A percentile compares a stretch with the other conserved stretches of the same genome.
These are phyloP conservation scores for Elsinoe perseae DNA, from an alignment of 2,329 filamentous ascomycete species.

Conservation along the genomic window DNA sequence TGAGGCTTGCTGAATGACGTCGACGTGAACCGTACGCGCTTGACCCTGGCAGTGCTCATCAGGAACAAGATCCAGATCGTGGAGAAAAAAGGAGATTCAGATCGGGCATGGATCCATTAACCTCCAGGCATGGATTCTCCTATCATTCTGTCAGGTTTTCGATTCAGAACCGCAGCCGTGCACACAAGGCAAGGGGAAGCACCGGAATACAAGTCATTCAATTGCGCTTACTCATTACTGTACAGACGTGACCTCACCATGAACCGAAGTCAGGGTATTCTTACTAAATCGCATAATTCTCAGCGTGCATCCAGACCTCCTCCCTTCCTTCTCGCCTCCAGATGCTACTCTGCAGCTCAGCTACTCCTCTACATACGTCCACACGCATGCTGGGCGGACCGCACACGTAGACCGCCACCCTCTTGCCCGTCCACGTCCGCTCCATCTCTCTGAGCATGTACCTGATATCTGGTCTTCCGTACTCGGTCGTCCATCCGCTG, in stretches of 20 bases:
- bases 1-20: neutral
- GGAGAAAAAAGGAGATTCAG: neutral
- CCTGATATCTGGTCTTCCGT: constrained; percentile 79
- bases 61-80: constrained; percentile 3
- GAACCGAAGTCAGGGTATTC: neutral
- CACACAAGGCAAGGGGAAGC: too few relatives aligned
- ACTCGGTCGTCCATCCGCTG: constrained; percentile 85
- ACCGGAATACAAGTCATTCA: neutral
- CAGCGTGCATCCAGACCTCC: constrained; percentile 88
- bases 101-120: neutral
- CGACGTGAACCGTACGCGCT: neutral
- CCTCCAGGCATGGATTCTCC: too few relatives aligned
- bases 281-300: constrained; percentile 78
- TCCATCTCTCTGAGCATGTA: constrained; percentile 81
- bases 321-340: constrained; percentile 66
- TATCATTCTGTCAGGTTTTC: too few relatives aligned
- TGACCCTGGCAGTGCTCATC: neutral
- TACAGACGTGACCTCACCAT: neutral
- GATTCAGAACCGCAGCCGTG: too few relatives aligned
- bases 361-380: constrained; percentile 79
- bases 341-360: constrained; percentile 71
- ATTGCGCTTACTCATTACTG: neutral
- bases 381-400: constrained; percentile 81
- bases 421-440: constrained; percentile 66
- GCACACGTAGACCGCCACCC: constrained; percentile 88